Evolutionary conservation across 495 filamentous ascomycete species (phyloP).

Genomic region (Penicillium turbatum): DNA sequence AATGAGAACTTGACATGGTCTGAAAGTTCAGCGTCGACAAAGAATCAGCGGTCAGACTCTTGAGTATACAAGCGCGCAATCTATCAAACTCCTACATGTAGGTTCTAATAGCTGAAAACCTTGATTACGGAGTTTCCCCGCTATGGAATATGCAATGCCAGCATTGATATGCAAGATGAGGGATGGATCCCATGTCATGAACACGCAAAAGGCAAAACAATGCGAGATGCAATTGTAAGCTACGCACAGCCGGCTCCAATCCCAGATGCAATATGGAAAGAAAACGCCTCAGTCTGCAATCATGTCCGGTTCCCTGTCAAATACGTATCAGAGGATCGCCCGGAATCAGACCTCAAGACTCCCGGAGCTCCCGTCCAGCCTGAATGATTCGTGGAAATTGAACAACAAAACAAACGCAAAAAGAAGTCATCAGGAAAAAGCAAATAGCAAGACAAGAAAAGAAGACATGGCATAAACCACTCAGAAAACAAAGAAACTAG

Average conservation of each 20-base stretch:
- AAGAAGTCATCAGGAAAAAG: neutral
- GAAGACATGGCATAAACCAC: neutral
- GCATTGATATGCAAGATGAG: slow-evolving; percentile 11
- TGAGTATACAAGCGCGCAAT: neutral
- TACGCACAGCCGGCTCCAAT: neutral
- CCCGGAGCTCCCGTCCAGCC: neutral
- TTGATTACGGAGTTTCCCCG: too few species aligned
- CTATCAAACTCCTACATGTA: too few species aligned
- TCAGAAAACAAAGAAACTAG: neutral
- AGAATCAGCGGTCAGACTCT: slow-evolving; percentile 15
- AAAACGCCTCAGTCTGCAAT: neutral
- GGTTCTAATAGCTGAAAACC: too few species aligned
- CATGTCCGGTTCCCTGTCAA: neutral
- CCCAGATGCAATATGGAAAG: slow-evolving; percentile 1
- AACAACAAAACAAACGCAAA: neutral
- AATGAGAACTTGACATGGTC: neutral
- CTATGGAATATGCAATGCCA: slow-evolving; percentile 19
- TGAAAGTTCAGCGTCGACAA: too few species aligned
- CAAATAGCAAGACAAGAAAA: neutral
- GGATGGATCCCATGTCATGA: neutral
- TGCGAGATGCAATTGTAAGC: neutral
- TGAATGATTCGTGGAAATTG: neutral
- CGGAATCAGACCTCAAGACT: neutral
- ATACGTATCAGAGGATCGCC: slow-evolving; percentile 2
- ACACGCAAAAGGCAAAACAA: slow-evolving; percentile 1